Conservation (phyloP, 2,329 filamentous ascomycete genomes). For the Alternaria sp. region DNA sequence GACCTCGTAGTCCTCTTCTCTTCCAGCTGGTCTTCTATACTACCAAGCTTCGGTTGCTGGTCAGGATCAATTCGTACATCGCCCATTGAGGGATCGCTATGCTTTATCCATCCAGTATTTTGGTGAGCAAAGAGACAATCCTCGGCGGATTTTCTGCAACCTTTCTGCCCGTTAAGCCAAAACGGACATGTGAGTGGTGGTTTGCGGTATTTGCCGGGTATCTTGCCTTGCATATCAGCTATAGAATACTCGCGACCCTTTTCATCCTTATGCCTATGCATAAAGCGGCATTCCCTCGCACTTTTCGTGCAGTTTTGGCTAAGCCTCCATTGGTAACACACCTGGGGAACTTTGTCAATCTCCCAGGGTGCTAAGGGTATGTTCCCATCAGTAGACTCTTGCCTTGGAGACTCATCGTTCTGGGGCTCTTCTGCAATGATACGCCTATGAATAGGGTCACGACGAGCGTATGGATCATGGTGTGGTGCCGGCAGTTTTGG, state of each 20-base stretch:
- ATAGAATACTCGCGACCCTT: conserved; percentile 28
- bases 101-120: conserved; percentile 38
- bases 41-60: background rate
- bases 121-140: conserved; percentile 40
- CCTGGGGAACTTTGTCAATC: conserved; percentile 37
- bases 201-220: conserved; percentile 39
- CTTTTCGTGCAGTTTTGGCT: conserved; percentile 31
- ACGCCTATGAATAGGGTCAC: conserved; percentile 29
- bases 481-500: background rate
- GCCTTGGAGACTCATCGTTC: conserved; percentile 12
- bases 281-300: conserved; percentile 33
- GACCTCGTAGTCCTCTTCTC: background rate
- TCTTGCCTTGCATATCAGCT: conserved; percentile 21
- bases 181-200: conserved; percentile 41
- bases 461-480: conserved; percentile 36
- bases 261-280: conserved; percentile 37
- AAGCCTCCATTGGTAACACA: conserved; percentile 41
- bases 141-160: conserved; percentile 31
- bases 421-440: conserved; percentile 19
- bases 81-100: background rate
- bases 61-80: conserved; percentile 22
- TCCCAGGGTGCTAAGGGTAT: conserved; percentile 32
- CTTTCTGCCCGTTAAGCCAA: conserved; percentile 30
- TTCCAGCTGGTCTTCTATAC: background rate
- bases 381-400: background rate